Conservation (phyloP, 305 asterid species). For the Withania somnifera region DNA sequence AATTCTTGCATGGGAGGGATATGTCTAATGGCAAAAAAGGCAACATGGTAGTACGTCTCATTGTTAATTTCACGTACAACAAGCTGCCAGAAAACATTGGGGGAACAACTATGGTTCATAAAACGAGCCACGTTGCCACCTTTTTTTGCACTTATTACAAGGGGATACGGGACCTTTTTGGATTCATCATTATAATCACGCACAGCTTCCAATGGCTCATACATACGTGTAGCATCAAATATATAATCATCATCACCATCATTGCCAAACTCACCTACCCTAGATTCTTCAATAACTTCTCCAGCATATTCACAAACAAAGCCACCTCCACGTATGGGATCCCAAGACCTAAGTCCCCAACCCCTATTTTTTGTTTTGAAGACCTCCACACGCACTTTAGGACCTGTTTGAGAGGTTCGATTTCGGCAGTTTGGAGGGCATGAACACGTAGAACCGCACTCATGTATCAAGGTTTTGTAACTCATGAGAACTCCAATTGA, state of each 20-base stretch:
- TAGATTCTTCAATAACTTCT: conserved; percentile 36
- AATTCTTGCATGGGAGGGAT: conserved; percentile 95
- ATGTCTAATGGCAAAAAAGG: conserved; percentile 72
- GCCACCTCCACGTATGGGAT: conserved; percentile 73
- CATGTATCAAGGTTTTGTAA: conserved; percentile 42
- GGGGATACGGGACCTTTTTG: conserved; percentile 45
- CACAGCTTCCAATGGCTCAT: conserved; percentile 42
- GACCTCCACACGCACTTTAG: conserved; percentile 64
- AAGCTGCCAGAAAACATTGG: conserved; percentile 74
- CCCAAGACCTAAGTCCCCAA: conserved; percentile 98
- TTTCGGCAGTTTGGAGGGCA: conserved; percentile 71
- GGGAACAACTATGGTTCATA: conserved; percentile 43
- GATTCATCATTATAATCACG: conserved; percentile 28
- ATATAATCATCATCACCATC: conserved; percentile 37
- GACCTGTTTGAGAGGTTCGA: conserved; percentile 60
- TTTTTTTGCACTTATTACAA: conserved; percentile 48
- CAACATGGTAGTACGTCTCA: conserved; percentile 60
- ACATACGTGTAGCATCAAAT: conserved; percentile 71
- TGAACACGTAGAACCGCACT: conserved; percentile 63
- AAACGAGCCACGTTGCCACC: conserved; percentile 57
- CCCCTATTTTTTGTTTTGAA: conserved; percentile 74
- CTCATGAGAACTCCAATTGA: conserved; percentile 50
- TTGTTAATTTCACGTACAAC: conserved; percentile 52
- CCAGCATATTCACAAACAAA: conserved; percentile 91
- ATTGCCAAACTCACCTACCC: conserved; percentile 12